Base-by-base conservation (phyloP, 1,284 basidiomycete genomes). In the Ceratobasidium sp. region DNA sequence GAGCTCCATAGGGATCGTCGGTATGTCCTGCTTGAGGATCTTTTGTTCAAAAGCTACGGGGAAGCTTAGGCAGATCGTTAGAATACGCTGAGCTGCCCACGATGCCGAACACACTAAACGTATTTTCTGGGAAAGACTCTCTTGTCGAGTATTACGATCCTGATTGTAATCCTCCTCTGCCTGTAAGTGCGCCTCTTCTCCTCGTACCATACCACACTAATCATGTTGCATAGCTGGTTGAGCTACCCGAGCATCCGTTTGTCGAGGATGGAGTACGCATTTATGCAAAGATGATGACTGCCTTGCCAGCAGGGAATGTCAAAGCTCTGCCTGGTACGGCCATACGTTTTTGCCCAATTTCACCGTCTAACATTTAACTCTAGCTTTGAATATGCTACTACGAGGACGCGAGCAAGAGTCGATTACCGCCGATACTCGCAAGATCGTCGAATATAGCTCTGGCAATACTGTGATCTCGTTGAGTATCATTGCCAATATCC, bases 81-180 rank as follows among this genome's bases (percentile, higher is more conserved):
- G 16, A 23, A 16, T 10, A 12, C 46, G 6, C n/a, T 23, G 23
- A 0, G 16, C 12, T n/a, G 3, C 20, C 30, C 44, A 30, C n/a
- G 1, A 65, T 65, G 60, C 44, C 60, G 44, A 65, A 65, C 44
- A 6, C 64, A 30, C 41, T 76, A 52, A 76, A 76, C 38, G 74
- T 67, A 5, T 76, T 76, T 38, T 76, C 74, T 20, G 74, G 74
- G 20, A 67, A 67, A 35, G 57, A 52, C 33, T 62, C 74, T 1
- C 74, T 76, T 3, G 62, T 76, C 46, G 74, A 76, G 41, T 76
- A 66, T 20, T 76, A 76, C 64, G 67, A 76, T 38, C 74, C 74
- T 18, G 74, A 76, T 12, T 57, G 54, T 30, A 76, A 76, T 52
- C 74, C 74, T 10, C 74, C 74, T 27, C 74, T 67, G 10, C 74